These are phyloP conservation scores for Phialophora tarda DNA, from an alignment of 2,329 filamentous ascomycete species.

Conservation along the genomic window DNA sequence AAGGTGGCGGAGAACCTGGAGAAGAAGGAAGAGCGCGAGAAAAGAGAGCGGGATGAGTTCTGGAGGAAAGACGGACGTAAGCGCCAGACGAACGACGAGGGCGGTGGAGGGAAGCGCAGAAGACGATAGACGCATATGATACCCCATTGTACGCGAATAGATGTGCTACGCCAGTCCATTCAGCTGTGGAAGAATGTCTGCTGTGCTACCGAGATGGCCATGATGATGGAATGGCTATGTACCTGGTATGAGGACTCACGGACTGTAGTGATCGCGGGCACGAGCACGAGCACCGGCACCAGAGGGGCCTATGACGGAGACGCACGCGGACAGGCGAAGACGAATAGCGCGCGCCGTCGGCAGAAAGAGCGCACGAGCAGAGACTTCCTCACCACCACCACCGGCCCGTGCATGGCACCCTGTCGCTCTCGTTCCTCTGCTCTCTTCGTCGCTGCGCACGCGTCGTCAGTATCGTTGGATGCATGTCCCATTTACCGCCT, in stretches of 20 bases:
- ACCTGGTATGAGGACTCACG: no score
- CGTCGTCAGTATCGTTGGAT: not conserved
- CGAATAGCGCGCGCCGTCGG: not conserved
- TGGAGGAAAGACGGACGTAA: constrained; percentile 91
- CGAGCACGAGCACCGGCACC: not conserved
- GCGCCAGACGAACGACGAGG: constrained; percentile 63
- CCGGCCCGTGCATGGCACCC: not conserved
- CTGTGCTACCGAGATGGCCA: no score
- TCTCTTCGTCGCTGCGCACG: not conserved
- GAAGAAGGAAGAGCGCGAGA: constrained; percentile 85
- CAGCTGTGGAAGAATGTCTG: not conserved
- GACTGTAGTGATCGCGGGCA: not conserved
- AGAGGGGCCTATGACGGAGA: not conserved
- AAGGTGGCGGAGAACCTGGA: constrained; percentile 82
- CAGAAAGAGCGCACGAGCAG: constrained; percentile 1
- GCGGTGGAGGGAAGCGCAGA: constrained; percentile 49
- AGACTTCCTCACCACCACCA: constrained; percentile 8
- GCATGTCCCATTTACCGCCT: not conserved
- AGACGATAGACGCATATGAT: constrained; percentile 25
- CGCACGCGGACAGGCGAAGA: not conserved
- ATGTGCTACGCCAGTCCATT: not conserved
- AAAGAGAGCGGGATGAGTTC: constrained; percentile 88
- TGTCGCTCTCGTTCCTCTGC: not conserved
- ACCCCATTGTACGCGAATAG: constrained; percentile 14
- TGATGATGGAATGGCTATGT: not conserved